Base-by-base conservation (phyloP, 2,329 filamentous ascomycete genomes). In the Amylocarpus encephaloides region DNA sequence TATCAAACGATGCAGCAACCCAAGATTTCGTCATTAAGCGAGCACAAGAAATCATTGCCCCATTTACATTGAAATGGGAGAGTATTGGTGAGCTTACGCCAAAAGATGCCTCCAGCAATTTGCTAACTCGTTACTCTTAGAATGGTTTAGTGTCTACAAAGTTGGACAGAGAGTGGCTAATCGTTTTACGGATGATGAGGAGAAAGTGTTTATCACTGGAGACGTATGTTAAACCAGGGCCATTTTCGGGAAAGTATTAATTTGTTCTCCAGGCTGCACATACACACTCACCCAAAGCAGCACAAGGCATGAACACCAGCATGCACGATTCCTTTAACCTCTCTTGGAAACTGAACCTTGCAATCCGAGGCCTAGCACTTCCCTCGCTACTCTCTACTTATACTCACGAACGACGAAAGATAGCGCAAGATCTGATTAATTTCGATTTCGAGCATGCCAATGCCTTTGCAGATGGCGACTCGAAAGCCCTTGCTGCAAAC, bases 1-100 rank as follows among this genome's bases (percentile, higher is more conserved):
- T 67, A 10, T 65, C 68, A 12, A 67, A 63, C 3, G 56, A 63
- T 13, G 62, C 67, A 15, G 65, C 67, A 3, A 76, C 79, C 5
- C 77, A 85, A 55, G 78, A 85, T 30, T 86, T 86, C 58, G 83
- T 90, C 45, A 88, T 88, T 76, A 73, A 78, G 58, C 77, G 80
- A 42, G 83, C 82, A 6, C 74, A 73, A 59, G 73, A 77, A 58
- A 82, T 83, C 50, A 76, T 83, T 69, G 71, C 73, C 5, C 79
- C 79, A 1, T 83, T 78, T 61, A 68, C 66, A 46, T 68, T 82
- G 39, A 69, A 75, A 43, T 83, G 79, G 79, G 71, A 83, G 67
- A 88, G 85, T 83, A 88, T 87, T 69, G 84, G 83, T 41, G 79
- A 82, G 39, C 88, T 22, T 48, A 19, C 15, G 10, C 9, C 16